Evolutionary conservation across 1,284 basidiomycete species (phyloP).

Genomic region (Cystobasidium pallidum): DNA sequence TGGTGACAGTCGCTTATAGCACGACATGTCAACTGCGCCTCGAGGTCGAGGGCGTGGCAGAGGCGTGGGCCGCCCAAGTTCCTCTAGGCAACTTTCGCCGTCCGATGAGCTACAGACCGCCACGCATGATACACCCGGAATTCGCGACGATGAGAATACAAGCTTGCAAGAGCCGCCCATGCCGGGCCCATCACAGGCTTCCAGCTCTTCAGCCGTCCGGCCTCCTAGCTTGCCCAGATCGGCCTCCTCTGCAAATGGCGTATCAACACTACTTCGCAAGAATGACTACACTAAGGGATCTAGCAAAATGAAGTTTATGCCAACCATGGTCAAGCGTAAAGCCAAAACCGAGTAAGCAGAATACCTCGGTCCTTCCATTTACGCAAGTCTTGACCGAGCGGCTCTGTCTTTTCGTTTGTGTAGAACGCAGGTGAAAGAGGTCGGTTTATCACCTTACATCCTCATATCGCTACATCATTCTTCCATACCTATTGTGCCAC

Average conservation of each 20-base stretch:
- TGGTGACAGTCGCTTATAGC: too few species aligned
- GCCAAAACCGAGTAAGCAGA: slow-evolving; percentile 28
- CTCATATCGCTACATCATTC: too few species aligned
- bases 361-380: background rate
- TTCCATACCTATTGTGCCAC: background rate
- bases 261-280: slow-evolving; percentile 30
- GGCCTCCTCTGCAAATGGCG: slow-evolving; percentile 2
- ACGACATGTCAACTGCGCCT: slow-evolving; percentile 19
- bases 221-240: background rate
- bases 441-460: background rate
- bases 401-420: background rate
- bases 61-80: slow-evolving; percentile 15
- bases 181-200: slow-evolving; percentile 9
- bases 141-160: background rate
- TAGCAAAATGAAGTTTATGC: slow-evolving; percentile 45
- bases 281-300: slow-evolving; percentile 31
- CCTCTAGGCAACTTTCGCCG: slow-evolving; percentile 27
- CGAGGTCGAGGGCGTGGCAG: slow-evolving; percentile 17
- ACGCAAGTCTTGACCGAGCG: too few species aligned
- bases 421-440: slow-evolving; percentile 38
- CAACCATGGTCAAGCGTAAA: slow-evolving; percentile 44
- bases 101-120: background rate
- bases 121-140: background rate
- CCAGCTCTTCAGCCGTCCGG: background rate
- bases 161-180: background rate